Evolutionary conservation across 805 yeast genomes (phyloP).

Genomic region (Saccharomyces paradoxus): DNA sequence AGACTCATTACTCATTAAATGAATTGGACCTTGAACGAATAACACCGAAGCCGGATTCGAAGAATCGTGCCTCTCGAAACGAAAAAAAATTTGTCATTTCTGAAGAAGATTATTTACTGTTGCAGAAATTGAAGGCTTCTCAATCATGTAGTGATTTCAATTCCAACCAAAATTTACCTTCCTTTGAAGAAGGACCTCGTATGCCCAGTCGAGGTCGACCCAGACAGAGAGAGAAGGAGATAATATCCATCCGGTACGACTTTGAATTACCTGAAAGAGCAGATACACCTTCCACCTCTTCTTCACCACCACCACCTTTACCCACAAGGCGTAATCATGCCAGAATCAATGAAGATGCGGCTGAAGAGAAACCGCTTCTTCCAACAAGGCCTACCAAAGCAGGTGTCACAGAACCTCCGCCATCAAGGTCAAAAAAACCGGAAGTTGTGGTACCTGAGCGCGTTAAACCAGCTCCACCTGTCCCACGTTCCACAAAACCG

Average conservation of each 20-base stretch:
- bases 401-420: background rate
- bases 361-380: background rate
- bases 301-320: background rate
- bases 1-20: conserved; percentile 3
- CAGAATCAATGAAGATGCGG: background rate
- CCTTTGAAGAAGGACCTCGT: background rate
- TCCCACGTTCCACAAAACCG: conserved; percentile 2
- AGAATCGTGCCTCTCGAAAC: background rate
- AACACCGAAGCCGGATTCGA: background rate
- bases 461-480: conserved; percentile 3
- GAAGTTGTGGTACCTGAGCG: background rate
- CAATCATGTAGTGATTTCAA: background rate
- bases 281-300: background rate
- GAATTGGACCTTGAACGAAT: conserved; percentile 5
- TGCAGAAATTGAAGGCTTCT: conserved; percentile 16
- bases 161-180: background rate
- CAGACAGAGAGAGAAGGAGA: background rate
- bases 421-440: background rate
- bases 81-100: conserved; percentile 16
- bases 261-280: background rate
- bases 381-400: background rate
- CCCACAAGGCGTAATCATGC: background rate
- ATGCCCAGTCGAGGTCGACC: background rate
- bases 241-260: background rate
- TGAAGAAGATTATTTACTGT: conserved; percentile 24